phyloP scores from a whole-genome alignment of 2,329 filamentous ascomycete species.

The Sporothrix inflata region DNA sequence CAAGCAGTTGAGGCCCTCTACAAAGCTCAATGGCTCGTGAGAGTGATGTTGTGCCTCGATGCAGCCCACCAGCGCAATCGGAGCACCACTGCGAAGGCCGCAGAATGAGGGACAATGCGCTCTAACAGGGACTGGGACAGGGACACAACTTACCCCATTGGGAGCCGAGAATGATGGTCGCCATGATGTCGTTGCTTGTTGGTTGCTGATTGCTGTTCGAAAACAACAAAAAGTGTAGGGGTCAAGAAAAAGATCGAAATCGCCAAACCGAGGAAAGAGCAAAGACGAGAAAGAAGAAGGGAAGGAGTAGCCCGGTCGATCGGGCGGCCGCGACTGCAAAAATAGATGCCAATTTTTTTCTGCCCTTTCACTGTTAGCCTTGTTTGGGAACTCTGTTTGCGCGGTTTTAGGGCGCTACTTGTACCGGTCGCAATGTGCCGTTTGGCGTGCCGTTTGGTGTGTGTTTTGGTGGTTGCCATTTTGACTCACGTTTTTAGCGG shows the following conservation, averaged over 20 bases:
- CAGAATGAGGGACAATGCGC: constrained; percentile 1
- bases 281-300: constrained; percentile 4
- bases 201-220: background rate
- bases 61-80: constrained; percentile 8
- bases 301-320: background rate
- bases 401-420: background rate
- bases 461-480: background rate
- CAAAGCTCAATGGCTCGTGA: constrained; percentile 1
- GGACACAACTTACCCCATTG: constrained; percentile 57
- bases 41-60: background rate
- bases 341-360: constrained; percentile 16
- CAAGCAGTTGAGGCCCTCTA: background rate
- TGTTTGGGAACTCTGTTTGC: background rate
- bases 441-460: background rate
- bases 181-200: constrained; percentile 41
- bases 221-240: constrained; percentile 18
- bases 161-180: constrained; percentile 61
- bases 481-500: constrained; percentile 15
- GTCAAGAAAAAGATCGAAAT: constrained; percentile 28
- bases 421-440: background rate
- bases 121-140: constrained; percentile 11
- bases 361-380: background rate
- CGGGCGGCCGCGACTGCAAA: background rate
- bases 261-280: constrained; percentile 22
- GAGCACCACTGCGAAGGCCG: constrained; percentile 2